Conservation (phyloP, 169 alveolate genomes). For the Plasmodium gonderi region DNA sequence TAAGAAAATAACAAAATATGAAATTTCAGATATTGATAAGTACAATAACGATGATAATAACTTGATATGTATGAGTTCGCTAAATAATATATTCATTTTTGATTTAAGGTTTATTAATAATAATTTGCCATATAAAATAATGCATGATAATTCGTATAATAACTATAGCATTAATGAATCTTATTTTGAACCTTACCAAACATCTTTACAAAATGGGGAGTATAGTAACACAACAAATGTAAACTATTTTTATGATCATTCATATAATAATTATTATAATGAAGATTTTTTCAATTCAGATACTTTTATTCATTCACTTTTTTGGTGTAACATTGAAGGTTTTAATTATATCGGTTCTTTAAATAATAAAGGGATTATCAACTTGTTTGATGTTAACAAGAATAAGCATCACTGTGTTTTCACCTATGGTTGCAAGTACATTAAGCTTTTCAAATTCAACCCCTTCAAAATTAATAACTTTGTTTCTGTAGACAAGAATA, state of each 20-base stretch:
- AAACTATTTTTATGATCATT: slow-evolving; percentile 49
- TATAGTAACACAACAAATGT: slow-evolving; percentile 16
- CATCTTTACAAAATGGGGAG: slow-evolving; percentile 18
- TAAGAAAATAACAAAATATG: slow-evolving; percentile 57
- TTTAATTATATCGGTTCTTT: slow-evolving; percentile 61
- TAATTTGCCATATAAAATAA: slow-evolving; percentile 49
- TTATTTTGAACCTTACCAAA: slow-evolving; percentile 54
- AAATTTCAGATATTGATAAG: slow-evolving; percentile 62
- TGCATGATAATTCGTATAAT: slow-evolving; percentile 59
- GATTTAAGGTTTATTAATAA: slow-evolving; percentile 44
- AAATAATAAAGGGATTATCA: slow-evolving; percentile 60
- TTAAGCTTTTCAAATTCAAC: slow-evolving; percentile 31
- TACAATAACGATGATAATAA: slow-evolving; percentile 51
- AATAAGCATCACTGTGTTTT: slow-evolving; percentile 53
- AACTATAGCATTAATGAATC: slow-evolving; percentile 17
- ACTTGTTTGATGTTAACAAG: slow-evolving; percentile 37
- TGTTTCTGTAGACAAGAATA: slow-evolving; percentile 42
- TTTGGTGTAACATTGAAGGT: slow-evolving; percentile 63
- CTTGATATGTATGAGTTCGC: slow-evolving; percentile 38
- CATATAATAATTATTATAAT: slow-evolving; percentile 43
- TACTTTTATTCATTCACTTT: slow-evolving; percentile 46
- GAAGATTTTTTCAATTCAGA: slow-evolving; percentile 51
- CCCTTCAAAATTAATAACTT: slow-evolving; percentile 50
- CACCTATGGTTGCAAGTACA: slow-evolving; percentile 51
- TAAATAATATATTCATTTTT: slow-evolving; percentile 47